Base-by-base conservation (phyloP, 2,329 filamentous ascomycete genomes). In the Botrytis porri region DNA sequence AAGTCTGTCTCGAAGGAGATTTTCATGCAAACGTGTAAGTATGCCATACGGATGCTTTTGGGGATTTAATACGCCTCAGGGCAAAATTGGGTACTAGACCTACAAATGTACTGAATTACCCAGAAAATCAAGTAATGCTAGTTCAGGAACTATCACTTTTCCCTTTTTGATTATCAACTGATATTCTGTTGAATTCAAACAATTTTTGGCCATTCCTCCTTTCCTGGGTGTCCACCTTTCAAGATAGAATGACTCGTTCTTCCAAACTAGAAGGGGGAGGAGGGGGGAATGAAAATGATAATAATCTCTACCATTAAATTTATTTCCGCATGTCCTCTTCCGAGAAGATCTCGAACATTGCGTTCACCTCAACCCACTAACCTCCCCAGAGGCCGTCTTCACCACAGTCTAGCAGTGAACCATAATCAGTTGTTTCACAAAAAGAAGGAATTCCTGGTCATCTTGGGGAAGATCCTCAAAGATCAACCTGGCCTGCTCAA, bases 391-490 rank as follows among this genome's bases (percentile, higher is more conserved):
- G 25, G 25, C 48, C 6, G n/a, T 5, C 5, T 14, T n/a, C 12
- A 16, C 25, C 25, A n/a, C 25, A n/a, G 25, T 5, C 25, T 54
- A 54, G 48, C 2, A 3, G 12, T 3, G 12, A n/a, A n/a, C 12
- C 2, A 14, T n/a, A 16, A 16, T 54, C 16, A 12, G 4, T n/a
- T 12, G n/a, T n/a, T 5, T n/a, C 5, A n/a, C 3, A 1, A n/a
- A n/a, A n/a, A 54, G 12, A 54, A n/a, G 25, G 48, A 16, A 7
- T 16, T 48, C 25, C 48, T n/a, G 48, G 25, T 3, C 3, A 16
- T 54, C 2, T 16, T 54, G 2, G 12, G 6, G 25, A 54, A n/a
- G 25, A 3, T n/a, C 5, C 25, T 54, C 6, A 6, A 51, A n/a
- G 48, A 54, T 2, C 48, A 54, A 54, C 5, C 25, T n/a, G 25